phyloP scores from a whole-genome alignment of 805 yeast genomes.

The Lipomyces oligophaga region DNA sequence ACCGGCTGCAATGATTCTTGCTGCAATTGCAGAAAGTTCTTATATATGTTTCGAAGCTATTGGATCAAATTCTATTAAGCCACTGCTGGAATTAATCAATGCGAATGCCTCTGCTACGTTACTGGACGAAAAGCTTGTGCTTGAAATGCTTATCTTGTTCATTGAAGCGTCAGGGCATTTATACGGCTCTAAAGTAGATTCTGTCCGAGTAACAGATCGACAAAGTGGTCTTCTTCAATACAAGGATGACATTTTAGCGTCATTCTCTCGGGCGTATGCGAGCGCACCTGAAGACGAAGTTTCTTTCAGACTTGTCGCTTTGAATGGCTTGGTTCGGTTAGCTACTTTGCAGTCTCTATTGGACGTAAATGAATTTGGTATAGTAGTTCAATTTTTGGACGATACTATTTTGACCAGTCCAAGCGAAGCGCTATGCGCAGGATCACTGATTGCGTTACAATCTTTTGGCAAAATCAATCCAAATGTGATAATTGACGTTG shows the following conservation, averaged over 20 bases:
- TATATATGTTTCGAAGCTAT: slow-evolving; percentile 47
- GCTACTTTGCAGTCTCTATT: slow-evolving; percentile 51
- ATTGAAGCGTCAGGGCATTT: slow-evolving; percentile 49
- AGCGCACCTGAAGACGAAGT: slow-evolving; percentile 65
- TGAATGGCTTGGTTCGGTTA: slow-evolving; percentile 60
- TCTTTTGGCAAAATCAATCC: slow-evolving; percentile 42
- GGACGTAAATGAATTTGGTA: slow-evolving; percentile 51
- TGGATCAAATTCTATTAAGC: slow-evolving; percentile 42
- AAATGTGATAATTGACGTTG: slow-evolving; percentile 47
- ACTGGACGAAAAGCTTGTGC: slow-evolving; percentile 54
- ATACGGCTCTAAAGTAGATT: slow-evolving; percentile 37
- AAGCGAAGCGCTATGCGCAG: slow-evolving; percentile 50
- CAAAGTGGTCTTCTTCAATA: slow-evolving; percentile 43
- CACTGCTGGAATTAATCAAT: slow-evolving; percentile 40
- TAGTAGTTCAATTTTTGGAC: slow-evolving; percentile 60
- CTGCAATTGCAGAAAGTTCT: slow-evolving; percentile 53
- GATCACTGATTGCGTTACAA: slow-evolving; percentile 49
- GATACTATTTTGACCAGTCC: slow-evolving; percentile 55
- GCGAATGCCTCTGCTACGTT: slow-evolving; percentile 35
- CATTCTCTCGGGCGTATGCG: slow-evolving; percentile 65
- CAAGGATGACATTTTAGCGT: slow-evolving; percentile 65
- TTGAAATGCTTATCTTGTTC: slow-evolving; percentile 59
- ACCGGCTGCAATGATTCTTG: slow-evolving; percentile 59
- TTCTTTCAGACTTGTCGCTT: slow-evolving; percentile 61
- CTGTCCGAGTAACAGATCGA: slow-evolving; percentile 6